Evolutionary conservation across 2,329 filamentous ascomycete genomes (phyloP).

Genomic region (Aaosphaeria arxii): DNA sequence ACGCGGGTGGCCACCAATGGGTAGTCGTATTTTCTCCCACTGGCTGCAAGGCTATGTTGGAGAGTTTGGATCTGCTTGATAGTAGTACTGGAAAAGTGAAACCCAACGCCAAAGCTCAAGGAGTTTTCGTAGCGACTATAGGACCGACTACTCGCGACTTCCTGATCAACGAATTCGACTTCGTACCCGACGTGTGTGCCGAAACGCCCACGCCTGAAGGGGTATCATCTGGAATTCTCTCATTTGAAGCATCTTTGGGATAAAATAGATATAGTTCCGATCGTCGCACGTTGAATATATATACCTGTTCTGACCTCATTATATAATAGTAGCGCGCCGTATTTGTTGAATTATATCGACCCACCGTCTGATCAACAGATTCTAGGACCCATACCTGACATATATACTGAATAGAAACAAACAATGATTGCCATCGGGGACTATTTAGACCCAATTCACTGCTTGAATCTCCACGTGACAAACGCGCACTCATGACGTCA

Average conservation of each 20-base stretch:
- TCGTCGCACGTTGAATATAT: not conserved
- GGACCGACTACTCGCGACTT: conserved; percentile 87
- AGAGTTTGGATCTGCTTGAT: conserved; percentile 49
- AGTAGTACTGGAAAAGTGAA: conserved; percentile 35
- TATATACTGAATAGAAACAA: too few species aligned
- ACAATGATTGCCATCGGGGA: too few species aligned
- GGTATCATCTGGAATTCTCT: conserved; percentile 64
- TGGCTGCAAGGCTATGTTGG: conserved; percentile 60
- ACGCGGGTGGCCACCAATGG: conserved; percentile 55
- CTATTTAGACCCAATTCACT: too few species aligned
- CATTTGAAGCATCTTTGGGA: conserved; percentile 8
- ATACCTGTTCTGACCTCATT: not conserved
- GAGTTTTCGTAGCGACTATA: conserved; percentile 76
- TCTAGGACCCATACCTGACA: not conserved
- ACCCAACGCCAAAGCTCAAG: conserved; percentile 25
- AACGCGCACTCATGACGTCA: too few species aligned
- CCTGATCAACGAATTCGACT: conserved; percentile 62
- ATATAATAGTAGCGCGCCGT: too few species aligned
- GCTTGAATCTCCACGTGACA: too few species aligned
- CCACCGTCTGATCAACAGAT: not conserved
- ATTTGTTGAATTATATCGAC: too few species aligned
- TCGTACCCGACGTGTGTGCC: conserved; percentile 76
- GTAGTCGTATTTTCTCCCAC: conserved; percentile 69
- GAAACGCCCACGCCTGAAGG: conserved; percentile 79
- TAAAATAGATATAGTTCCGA: not conserved